Percentiles rank a stretch among this genome's conserved stretches.
Evolutionary conservation across 441 rosid species (phyloP).

Genomic region (Pelargonium fulgidum): DNA sequence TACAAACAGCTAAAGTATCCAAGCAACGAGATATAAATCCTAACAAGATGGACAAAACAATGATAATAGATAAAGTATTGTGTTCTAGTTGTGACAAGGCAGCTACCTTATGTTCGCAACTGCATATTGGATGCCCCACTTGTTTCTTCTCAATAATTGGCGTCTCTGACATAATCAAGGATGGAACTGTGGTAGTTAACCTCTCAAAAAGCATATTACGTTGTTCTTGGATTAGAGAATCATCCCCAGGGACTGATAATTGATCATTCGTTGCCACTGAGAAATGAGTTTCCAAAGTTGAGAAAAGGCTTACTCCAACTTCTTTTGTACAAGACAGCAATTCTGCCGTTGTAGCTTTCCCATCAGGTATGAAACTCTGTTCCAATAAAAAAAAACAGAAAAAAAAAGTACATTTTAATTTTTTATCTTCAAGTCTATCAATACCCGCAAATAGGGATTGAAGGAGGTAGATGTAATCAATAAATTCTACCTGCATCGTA

Average conservation of each 20-base stretch:
- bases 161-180: slow-evolving; percentile 35
- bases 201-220: slow-evolving; percentile 41
- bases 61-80: slow-evolving; percentile 36
- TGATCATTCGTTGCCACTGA: slow-evolving; percentile 30
- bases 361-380: slow-evolving; percentile 44
- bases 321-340: slow-evolving; percentile 46
- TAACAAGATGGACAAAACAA: slow-evolving; percentile 37
- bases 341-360: slow-evolving; percentile 43
- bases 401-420: not conserved
- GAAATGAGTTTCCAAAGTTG: slow-evolving; percentile 50
- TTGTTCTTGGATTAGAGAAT: slow-evolving; percentile 36
- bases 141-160: slow-evolving; percentile 25
- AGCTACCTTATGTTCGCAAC: slow-evolving; percentile 67
- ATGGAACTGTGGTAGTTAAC: slow-evolving; percentile 36
- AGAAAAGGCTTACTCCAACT: slow-evolving; percentile 46
- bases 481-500: slow-evolving; percentile 49
- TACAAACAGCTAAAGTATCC: slow-evolving; percentile 23
- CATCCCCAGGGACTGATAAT: slow-evolving; percentile 23
- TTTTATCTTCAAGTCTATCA: too few relatives aligned
- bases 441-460: slow-evolving; percentile 1
- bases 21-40: slow-evolving; percentile 21
- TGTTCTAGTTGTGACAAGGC: slow-evolving; percentile 49
- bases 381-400: slow-evolving; percentile 18
- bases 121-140: slow-evolving; percentile 27
- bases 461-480: slow-evolving; percentile 13